Evolutionary conservation across 331 rosid genomes (phyloP).

Genomic region (Rhamnella rubrinervis): DNA sequence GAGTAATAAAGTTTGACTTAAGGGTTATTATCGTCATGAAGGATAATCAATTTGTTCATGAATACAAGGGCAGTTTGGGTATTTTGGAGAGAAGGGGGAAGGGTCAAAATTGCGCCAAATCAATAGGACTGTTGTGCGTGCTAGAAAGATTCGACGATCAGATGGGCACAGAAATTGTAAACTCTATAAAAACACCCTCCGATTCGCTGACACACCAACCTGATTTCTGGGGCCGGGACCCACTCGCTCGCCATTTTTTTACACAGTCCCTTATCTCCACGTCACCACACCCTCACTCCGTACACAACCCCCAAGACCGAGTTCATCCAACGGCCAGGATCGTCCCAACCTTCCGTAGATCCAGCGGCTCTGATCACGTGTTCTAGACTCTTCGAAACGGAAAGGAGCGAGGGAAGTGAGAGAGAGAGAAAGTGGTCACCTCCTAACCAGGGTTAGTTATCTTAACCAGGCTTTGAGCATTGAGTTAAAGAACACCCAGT

Average conservation of each 20-base stretch:
- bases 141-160: constrained; percentile 6
- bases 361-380: constrained; percentile 40
- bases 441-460: constrained; percentile 55
- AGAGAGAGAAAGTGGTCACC: constrained; percentile 27
- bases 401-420: not conserved
- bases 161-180: constrained; percentile 21
- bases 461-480: constrained; percentile 34
- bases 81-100: too few species aligned
- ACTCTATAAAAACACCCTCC: not conserved
- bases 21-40: too few species aligned
- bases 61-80: too few species aligned
- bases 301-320: not conserved
- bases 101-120: too few species aligned
- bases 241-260: constrained; percentile 29
- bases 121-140: too few species aligned
- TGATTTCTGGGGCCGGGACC: constrained; percentile 12
- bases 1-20: too few species aligned
- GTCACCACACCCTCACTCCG: constrained; percentile 20
- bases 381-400: constrained; percentile 69
- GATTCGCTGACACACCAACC: constrained; percentile 20
- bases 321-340: constrained; percentile 28
- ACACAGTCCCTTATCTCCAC: constrained; percentile 58
- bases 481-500: constrained; percentile 47
- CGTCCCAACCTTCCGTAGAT: constrained; percentile 5
- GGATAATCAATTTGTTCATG: too few species aligned